Evolutionary conservation across 345 rosid species (phyloP).

Genomic region (Hibiscus trionum): DNA sequence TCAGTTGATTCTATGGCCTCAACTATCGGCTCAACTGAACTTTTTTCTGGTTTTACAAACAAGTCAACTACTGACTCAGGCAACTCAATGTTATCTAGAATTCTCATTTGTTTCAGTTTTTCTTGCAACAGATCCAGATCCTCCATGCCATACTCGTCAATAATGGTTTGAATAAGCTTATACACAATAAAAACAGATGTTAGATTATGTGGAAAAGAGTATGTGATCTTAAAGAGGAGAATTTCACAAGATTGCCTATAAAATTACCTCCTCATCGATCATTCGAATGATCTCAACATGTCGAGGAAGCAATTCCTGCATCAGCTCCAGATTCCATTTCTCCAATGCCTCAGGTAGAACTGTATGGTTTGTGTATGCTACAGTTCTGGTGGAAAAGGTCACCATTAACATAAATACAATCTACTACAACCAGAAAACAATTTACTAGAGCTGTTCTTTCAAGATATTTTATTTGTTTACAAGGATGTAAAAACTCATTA

Average conservation of each 20-base stretch:
- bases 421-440: neutral
- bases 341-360: conserved; percentile 77
- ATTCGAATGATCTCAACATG: conserved; percentile 67
- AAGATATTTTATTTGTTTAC: neutral
- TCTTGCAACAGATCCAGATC: conserved; percentile 44
- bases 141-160: conserved; percentile 45
- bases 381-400: conserved; percentile 39
- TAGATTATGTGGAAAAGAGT: neutral
- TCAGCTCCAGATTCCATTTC: conserved; percentile 76
- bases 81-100: conserved; percentile 58
- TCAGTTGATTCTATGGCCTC: conserved; percentile 13
- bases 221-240: neutral
- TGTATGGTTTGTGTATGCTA: conserved; percentile 82
- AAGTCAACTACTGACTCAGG: conserved; percentile 53
- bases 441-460: neutral
- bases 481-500: neutral
- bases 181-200: conserved; percentile 8
- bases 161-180: conserved; percentile 53
- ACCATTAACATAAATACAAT: neutral
- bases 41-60: conserved; percentile 38
- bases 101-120: conserved; percentile 64
- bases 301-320: conserved; percentile 67
- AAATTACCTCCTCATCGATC: conserved; percentile 67
- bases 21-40: conserved; percentile 9
- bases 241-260: neutral